Evolutionary conservation across 2,329 filamentous ascomycete genomes (phyloP).

Genomic region (Hysterium pulicare): DNA sequence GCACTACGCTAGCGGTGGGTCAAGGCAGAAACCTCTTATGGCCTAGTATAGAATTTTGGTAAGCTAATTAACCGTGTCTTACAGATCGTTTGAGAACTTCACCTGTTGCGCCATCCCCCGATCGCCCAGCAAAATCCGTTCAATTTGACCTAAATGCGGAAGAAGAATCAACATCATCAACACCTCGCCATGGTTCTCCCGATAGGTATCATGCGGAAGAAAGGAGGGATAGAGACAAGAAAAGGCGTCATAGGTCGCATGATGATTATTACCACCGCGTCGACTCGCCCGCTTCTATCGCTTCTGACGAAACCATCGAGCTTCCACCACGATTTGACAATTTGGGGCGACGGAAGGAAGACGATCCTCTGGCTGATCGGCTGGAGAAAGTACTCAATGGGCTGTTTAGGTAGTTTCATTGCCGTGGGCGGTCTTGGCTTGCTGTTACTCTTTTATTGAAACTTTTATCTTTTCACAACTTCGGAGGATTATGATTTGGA

Average conservation of each 20-base stretch:
- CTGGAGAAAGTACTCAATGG: slow-evolving; percentile 32
- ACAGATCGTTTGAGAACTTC: slow-evolving; percentile 20
- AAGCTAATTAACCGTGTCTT: slow-evolving; percentile 1
- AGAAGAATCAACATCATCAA: slow-evolving; percentile 9
- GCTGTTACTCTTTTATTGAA: background rate
- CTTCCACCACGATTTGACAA: slow-evolving; percentile 36
- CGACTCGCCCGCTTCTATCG: slow-evolving; percentile 24
- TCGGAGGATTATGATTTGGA: background rate
- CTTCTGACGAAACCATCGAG: slow-evolving; percentile 33
- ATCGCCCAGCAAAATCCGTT: slow-evolving; percentile 29
- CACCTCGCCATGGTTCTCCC: slow-evolving; percentile 12
- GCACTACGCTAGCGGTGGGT: slow-evolving; percentile 36
- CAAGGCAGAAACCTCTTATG: slow-evolving; percentile 18
- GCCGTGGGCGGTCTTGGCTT: background rate
- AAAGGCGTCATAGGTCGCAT: slow-evolving; percentile 13
- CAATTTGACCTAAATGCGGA: slow-evolving; percentile 36
- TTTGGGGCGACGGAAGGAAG: slow-evolving; percentile 21
- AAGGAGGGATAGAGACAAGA: slow-evolving; percentile 23
- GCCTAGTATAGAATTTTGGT: slow-evolving; percentile 3
- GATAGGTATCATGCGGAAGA: slow-evolving; percentile 3
- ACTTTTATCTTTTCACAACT: background rate
- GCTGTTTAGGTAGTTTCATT: background rate
- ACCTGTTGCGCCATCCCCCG: slow-evolving; percentile 13
- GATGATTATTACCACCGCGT: slow-evolving; percentile 11
- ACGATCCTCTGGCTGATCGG: slow-evolving; percentile 33